phyloP scores from a whole-genome alignment of 352 stramenopile species.

The Aphanomyces astaci region DNA sequence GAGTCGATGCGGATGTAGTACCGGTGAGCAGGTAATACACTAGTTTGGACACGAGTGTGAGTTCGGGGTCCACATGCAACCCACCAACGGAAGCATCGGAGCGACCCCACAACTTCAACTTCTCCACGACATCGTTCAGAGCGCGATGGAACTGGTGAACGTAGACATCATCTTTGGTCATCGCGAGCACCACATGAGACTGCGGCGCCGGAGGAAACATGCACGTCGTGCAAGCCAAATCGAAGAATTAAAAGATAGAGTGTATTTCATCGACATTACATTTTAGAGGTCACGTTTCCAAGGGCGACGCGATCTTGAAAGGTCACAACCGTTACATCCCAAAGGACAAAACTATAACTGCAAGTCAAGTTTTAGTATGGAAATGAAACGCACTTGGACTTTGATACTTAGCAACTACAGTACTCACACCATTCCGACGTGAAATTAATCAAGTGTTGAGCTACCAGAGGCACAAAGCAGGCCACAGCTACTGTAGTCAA shows the following conservation, averaged over 20 bases:
- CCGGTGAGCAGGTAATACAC: slow-evolving; percentile 8
- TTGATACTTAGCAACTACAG: too few relatives aligned
- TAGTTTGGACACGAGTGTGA: slow-evolving; percentile 2
- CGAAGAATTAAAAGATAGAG: too few relatives aligned
- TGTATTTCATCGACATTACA: not conserved
- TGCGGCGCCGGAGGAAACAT: slow-evolving; percentile 12
- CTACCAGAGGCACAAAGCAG: too few relatives aligned
- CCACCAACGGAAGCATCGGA: not conserved
- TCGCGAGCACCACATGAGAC: slow-evolving; percentile 15
- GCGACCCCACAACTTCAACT: slow-evolving; percentile 19
- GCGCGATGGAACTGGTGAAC: slow-evolving; percentile 3
- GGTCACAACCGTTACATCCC: too few relatives aligned
- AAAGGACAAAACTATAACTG: too few relatives aligned
- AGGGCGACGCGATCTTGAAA: too few relatives aligned
- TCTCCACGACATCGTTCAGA: slow-evolving; percentile 21
- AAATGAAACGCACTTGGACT: too few relatives aligned
- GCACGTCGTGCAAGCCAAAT: too few relatives aligned
- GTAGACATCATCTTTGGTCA: slow-evolving; percentile 22
- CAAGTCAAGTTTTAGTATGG: too few relatives aligned
- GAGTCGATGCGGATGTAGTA: not conserved
- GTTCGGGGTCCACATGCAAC: slow-evolving; percentile 9
- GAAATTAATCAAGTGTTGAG: too few relatives aligned
- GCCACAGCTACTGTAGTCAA: too few relatives aligned
- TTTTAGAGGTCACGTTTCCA: not conserved
- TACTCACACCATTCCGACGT: too few relatives aligned